Conservation (phyloP, 2,329 filamentous ascomycete species). For the Lachnellula subtilissima region DNA sequence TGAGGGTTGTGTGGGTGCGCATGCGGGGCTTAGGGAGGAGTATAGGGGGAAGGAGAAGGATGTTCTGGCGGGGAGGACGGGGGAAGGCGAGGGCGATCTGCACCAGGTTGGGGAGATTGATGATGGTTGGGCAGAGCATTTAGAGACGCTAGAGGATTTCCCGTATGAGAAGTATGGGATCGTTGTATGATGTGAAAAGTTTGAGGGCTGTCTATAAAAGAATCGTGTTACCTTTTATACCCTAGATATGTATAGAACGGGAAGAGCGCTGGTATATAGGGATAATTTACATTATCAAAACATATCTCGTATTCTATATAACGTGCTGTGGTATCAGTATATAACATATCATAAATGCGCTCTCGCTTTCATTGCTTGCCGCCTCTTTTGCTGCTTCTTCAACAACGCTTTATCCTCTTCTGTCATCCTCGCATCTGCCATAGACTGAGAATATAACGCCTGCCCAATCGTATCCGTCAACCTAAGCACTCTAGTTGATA, state of each 20-base stretch:
- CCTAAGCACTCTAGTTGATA: slow-evolving; percentile 72
- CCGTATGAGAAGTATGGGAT: slow-evolving; percentile 58
- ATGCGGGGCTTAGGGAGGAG: slow-evolving; percentile 70
- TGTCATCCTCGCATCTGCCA: slow-evolving; percentile 36
- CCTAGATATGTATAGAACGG: not conserved
- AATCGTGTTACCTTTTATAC: too few species aligned
- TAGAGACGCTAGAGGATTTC: slow-evolving; percentile 47
- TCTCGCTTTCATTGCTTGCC: slow-evolving; percentile 44
- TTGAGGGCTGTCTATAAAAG: not conserved
- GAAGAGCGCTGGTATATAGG: not conserved
- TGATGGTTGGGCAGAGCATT: slow-evolving; percentile 58
- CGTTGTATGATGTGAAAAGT: slow-evolving; percentile 17
- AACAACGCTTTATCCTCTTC: slow-evolving; percentile 46
- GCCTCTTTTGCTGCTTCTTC: slow-evolving; percentile 44
- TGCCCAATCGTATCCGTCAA: slow-evolving; percentile 71
- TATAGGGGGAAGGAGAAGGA: slow-evolving; percentile 72
- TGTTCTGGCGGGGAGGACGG: slow-evolving; percentile 75
- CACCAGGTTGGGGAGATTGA: slow-evolving; percentile 57
- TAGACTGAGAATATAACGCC: slow-evolving; percentile 59
- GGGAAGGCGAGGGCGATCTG: slow-evolving; percentile 34
- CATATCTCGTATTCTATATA: not conserved
- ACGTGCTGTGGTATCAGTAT: slow-evolving; percentile 11
- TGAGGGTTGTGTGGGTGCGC: slow-evolving; percentile 91
- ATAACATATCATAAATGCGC: slow-evolving; percentile 42
- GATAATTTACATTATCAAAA: not conserved